Evolutionary conservation across 306 rosid species (phyloP).

Genomic region (Spatholobus suberectus): DNA sequence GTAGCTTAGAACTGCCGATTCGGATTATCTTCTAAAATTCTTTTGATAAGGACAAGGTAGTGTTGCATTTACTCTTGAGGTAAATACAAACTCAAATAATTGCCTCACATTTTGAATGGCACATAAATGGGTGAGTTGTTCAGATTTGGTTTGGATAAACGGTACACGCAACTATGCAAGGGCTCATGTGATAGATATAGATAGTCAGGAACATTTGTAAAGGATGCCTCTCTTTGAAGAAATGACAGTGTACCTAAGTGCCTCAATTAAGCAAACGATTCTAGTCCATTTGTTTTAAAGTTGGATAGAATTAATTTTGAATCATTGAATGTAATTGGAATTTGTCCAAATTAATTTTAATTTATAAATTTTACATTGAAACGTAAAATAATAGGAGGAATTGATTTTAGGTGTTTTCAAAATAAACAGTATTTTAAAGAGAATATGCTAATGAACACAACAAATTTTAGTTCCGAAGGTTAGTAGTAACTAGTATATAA

Average conservation of each 20-base stretch:
- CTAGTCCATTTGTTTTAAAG: background rate
- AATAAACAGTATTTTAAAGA: background rate
- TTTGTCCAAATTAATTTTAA: background rate
- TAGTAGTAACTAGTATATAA: background rate
- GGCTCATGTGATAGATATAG: constrained; percentile 29
- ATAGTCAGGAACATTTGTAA: constrained; percentile 4
- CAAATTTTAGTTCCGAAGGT: background rate
- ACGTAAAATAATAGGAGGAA: background rate
- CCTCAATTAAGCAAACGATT: background rate
- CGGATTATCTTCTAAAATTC: constrained; percentile 41
- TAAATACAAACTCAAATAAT: constrained; percentile 26
- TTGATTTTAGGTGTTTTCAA: background rate
- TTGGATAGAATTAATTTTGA: background rate
- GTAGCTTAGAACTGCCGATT: constrained; percentile 27
- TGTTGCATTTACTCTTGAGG: constrained; percentile 5
- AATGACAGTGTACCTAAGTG: constrained; percentile 26
- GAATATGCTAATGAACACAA: background rate
- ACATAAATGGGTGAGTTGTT: constrained; percentile 23
- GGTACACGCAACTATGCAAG: constrained; percentile 19
- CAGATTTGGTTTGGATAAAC: background rate
- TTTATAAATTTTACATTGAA: background rate
- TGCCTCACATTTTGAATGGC: constrained; percentile 18
- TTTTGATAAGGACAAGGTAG: constrained; percentile 27
- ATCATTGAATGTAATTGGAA: background rate
- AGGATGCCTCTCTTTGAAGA: constrained; percentile 41